Base-by-base conservation (phyloP, 148 eudicot species). In the Dianthus caryophyllus region DNA sequence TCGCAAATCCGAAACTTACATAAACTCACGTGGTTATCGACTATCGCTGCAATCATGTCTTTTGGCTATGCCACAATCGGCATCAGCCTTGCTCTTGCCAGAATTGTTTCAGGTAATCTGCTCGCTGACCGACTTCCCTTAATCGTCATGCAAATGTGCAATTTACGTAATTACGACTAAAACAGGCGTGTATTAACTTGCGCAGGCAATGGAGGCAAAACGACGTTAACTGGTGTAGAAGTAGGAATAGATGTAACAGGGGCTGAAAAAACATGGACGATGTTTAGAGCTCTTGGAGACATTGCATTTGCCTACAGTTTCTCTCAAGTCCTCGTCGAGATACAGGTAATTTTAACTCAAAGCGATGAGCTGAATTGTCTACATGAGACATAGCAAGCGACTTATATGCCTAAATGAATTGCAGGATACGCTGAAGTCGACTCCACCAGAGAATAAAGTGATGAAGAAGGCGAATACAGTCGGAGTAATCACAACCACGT, bases 41-140 rank as follows among this genome's bases (percentile, higher is more conserved):
- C 76, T 39, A 72, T 87, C 59, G 96, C 92, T 9, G 96, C 96
- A 6, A 39, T 79, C 31, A 89, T 89, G 96, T 89, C 96, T 51
- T 85, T 89, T 55, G 78, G 73, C 4, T 89, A 89, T 68, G 76
- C 96, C 6, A 75, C 85, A 20, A 87, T 89, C 22, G 96, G 96
- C 15, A 69, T 87, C 8, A 85, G 90, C 6, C 88, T 89, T 31
- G 84, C 90, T 20, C 30, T 89, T 49, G 71, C 90, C n/a, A 85
- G 48, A 67, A 63, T 89, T 18, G 73, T 77, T 53, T 81, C 95
- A 67, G 94, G 94, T 80, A 73, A 51, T 13, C 8, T 9, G 0
- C 29, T 22, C 31, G 0, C 2, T 3, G 43, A 17, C 13, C 26
- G 15, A 4, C 25, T 66, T n/a, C 11, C 6, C 18, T 11, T 8